These are phyloP conservation scores for Coffea canephora DNA, from an alignment of 257 asterid species.

Conservation along the genomic window DNA sequence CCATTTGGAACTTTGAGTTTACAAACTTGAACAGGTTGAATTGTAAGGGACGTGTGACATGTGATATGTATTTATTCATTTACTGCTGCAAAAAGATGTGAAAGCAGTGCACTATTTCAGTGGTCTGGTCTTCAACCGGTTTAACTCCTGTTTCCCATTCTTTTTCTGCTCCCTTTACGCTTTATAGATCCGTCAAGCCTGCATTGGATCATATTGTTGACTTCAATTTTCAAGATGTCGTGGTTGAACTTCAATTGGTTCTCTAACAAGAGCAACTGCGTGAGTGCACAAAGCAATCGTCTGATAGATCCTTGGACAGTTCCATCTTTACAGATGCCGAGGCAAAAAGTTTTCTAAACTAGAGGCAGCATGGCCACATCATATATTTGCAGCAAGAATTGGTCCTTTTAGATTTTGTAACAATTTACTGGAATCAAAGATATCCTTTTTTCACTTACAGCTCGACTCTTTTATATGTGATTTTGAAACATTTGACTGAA, in stretches of 20 bases:
- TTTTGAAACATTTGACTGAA: not conserved
- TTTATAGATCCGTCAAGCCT: not conserved
- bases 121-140: not conserved
- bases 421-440: not conserved
- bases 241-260: not conserved
- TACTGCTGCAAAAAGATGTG: constrained; percentile 5
- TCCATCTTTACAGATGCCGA: not conserved
- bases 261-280: not conserved
- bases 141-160: not conserved
- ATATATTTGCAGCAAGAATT: not conserved
- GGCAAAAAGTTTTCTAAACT: not conserved
- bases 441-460: not conserved
- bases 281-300: too few species aligned
- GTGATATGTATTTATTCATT: constrained; percentile 2
- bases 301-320: not conserved
- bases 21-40: constrained; percentile 2
- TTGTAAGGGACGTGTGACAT: not conserved
- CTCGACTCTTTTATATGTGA: not conserved
- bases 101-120: not conserved
- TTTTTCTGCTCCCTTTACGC: too few species aligned
- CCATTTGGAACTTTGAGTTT: not conserved
- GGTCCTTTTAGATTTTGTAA: not conserved
- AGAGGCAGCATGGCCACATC: not conserved
- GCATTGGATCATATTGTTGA: not conserved
- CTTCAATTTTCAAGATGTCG: not conserved